Evolutionary conservation across 2,329 filamentous ascomycete genomes (phyloP).

Genomic region (Pseudogymnoascus sp.): DNA sequence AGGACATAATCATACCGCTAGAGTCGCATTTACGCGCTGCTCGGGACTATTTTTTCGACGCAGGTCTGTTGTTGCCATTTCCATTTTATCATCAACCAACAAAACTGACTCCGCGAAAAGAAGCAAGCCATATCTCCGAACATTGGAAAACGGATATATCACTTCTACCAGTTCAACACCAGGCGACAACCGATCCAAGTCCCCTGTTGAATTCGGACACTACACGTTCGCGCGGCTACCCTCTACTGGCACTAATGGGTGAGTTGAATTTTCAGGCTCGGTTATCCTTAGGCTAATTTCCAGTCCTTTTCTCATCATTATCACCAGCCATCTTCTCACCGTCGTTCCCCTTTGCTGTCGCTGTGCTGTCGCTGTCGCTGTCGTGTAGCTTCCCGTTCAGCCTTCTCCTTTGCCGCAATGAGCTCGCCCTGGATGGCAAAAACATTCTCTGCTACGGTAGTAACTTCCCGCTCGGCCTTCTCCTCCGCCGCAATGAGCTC

Average conservation of each 20-base stretch:
- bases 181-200: background rate
- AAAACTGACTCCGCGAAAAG: background rate
- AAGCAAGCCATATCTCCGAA: background rate
- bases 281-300: background rate
- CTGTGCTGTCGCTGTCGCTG: too few relatives aligned
- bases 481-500: too few relatives aligned
- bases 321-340: background rate
- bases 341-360: background rate
- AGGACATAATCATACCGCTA: background rate
- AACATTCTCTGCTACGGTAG: too few relatives aligned
- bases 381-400: too few relatives aligned
- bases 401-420: too few relatives aligned
- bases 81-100: background rate
- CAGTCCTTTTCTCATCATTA: background rate
- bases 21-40: background rate
- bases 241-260: background rate
- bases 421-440: too few relatives aligned
- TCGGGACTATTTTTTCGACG: background rate
- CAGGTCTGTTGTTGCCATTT: too few relatives aligned
- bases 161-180: background rate
- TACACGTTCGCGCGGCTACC: background rate
- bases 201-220: background rate
- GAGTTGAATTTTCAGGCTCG: background rate
- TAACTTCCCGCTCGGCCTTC: too few relatives aligned
- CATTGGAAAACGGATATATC: background rate